Percentiles rank a stretch among this genome's conserved stretches.
Conservation (phyloP, 106 monocot species). For the Allium cepa region DNA sequence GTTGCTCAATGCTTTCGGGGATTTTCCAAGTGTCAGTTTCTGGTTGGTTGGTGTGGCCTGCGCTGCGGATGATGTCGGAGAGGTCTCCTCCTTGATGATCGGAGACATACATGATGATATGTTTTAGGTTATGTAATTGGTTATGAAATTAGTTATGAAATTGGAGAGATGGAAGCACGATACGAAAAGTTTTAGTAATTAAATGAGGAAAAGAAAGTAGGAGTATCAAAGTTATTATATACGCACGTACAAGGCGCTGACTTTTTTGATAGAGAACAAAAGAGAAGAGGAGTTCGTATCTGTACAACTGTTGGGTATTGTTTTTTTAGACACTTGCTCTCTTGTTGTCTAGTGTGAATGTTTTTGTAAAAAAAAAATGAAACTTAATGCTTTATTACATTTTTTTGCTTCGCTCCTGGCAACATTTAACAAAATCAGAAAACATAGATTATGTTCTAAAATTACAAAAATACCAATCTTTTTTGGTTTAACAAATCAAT, state of each 20-base stretch:
- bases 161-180: not conserved
- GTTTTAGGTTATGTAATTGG: not conserved
- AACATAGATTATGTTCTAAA: no score
- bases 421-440: no score
- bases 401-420: no score
- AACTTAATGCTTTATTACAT: no score
- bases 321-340: not conserved
- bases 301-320: not conserved
- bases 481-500: no score
- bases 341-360: not conserved
- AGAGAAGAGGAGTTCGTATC: not conserved
- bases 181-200: not conserved
- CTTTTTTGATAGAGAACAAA: not conserved
- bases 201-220: not conserved
- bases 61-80: constrained; percentile 8
- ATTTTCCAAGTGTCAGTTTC: not conserved
- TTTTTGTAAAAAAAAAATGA: no score
- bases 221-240: not conserved
- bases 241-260: not conserved
- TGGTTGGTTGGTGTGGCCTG: not conserved
- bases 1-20: not conserved
- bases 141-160: no score
- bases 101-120: constrained; percentile 17
- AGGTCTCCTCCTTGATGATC: constrained; percentile 3
- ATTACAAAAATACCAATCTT: no score